Evolutionary conservation across 768 basidiomycete species (phyloP).

Genomic region (Boletus vinaceobasis): DNA sequence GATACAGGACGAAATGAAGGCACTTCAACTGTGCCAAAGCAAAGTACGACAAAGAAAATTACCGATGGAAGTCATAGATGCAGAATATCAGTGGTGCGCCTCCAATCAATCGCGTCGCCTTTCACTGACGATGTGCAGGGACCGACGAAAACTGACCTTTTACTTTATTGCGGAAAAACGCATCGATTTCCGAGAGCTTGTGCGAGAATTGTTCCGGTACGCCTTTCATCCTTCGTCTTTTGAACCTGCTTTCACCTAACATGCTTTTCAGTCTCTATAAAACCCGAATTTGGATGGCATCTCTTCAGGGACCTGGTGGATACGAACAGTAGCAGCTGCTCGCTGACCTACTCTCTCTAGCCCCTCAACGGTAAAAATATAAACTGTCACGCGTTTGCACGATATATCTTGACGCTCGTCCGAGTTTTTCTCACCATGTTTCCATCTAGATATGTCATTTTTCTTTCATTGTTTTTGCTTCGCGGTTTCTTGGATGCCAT

Average conservation of each 20-base stretch:
- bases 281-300: conserved; percentile 95
- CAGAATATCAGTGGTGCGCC: conserved; percentile 94
- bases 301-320: conserved; percentile 52
- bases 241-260: conserved; percentile 4
- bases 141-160: conserved; percentile 96
- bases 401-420: conserved; percentile 23
- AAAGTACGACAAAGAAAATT: conserved; percentile 93
- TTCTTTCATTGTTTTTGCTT: not conserved
- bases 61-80: conserved; percentile 98
- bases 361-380: conserved; percentile 5
- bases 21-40: conserved; percentile 83
- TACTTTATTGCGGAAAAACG: conserved; percentile 96
- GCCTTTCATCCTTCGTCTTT: not conserved
- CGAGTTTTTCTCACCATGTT: conserved; percentile 9
- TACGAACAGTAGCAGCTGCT: conserved; percentile 39
- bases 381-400: conserved; percentile 15
- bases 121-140: conserved; percentile 48
- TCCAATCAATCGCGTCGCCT: not conserved
- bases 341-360: not conserved
- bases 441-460: conserved; percentile 33
- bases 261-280: conserved; percentile 69
- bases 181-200: conserved; percentile 95
- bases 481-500: conserved; percentile 20
- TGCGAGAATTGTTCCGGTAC: conserved; percentile 89
- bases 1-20: conserved; percentile 87